A percentile compares a stretch with the other conserved stretches of the same genome.
phyloP scores from a whole-genome alignment of 768 basidiomycete species.

The Rhodotorula paludigena region DNA sequence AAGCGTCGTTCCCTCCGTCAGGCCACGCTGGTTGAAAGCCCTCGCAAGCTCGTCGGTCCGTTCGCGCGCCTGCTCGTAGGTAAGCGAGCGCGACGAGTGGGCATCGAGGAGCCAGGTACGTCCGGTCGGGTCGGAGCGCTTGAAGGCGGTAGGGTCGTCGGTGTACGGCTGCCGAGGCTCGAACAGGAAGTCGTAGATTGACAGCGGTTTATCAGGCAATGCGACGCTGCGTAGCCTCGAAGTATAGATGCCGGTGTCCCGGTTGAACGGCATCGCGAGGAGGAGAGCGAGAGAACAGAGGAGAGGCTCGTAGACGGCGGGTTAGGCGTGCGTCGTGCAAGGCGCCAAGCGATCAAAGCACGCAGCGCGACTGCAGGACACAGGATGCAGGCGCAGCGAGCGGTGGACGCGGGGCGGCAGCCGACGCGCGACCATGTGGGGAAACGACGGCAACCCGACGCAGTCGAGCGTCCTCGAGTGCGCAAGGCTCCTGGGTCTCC shows the following conservation, averaged over 20 bases:
- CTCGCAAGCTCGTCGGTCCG: slow-evolving; percentile 19
- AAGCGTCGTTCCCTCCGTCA: neutral
- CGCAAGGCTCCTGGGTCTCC: too few species aligned
- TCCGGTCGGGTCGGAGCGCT: neutral
- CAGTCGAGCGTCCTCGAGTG: too few species aligned
- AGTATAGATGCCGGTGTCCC: slow-evolving; percentile 20
- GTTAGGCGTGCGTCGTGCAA: too few species aligned
- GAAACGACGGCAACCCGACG: too few species aligned
- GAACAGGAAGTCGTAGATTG: slow-evolving; percentile 35
- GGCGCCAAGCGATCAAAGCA: too few species aligned
- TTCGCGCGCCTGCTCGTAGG: slow-evolving; percentile 3
- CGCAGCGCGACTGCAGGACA: too few species aligned
- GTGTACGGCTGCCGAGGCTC: neutral
- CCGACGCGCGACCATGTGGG: too few species aligned
- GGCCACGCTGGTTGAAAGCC: slow-evolving; percentile 8
- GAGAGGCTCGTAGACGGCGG: too few species aligned
- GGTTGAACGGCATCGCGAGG: slow-evolving; percentile 19
- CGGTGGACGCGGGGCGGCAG: too few species aligned
- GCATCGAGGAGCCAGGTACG: slow-evolving; percentile 23
- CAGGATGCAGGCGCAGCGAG: too few species aligned
- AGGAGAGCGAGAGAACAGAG: neutral
- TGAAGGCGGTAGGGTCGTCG: neutral
- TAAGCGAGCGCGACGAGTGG: neutral
- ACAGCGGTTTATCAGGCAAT: slow-evolving; percentile 3
- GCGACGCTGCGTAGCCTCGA: neutral